phyloP scores from a whole-genome alignment of 768 basidiomycete species.

The Boletus vinaceobasis region DNA sequence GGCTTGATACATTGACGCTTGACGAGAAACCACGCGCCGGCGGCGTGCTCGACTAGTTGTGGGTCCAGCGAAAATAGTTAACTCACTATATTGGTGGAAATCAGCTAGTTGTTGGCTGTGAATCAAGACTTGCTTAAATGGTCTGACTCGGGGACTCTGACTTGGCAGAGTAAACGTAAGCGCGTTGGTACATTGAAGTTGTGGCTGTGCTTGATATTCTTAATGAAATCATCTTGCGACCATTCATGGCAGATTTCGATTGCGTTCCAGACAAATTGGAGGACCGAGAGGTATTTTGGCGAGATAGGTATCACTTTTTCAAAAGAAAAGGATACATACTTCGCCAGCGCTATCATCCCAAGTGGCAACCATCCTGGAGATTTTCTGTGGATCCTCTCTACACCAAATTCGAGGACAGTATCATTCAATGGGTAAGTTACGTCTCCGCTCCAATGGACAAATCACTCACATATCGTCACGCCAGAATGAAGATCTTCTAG shows the following conservation, averaged over 20 bases:
- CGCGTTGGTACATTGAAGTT: background rate
- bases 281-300: background rate
- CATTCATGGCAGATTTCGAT: background rate
- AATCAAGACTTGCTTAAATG: no score
- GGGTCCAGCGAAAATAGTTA: background rate
- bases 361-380: slow-evolving; percentile 14
- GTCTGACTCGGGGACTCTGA: no score
- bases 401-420: background rate
- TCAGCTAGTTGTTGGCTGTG: background rate
- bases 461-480: accelerated
- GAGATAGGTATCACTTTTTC: background rate
- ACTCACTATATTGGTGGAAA: background rate
- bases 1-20: background rate
- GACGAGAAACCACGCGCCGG: background rate
- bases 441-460: background rate
- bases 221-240: background rate
- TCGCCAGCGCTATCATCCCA: background rate
- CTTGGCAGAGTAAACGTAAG: no score
- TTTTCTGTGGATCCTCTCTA: background rate
- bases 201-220: background rate
- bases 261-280: background rate
- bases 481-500: background rate
- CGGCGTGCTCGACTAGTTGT: background rate
- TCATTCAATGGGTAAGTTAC: background rate
- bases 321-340: background rate